Evolutionary conservation across 257 asterid genomes (phyloP), one percentile per base, ranked within the genome.

Genomic region (Henckelia pumila): DNA sequence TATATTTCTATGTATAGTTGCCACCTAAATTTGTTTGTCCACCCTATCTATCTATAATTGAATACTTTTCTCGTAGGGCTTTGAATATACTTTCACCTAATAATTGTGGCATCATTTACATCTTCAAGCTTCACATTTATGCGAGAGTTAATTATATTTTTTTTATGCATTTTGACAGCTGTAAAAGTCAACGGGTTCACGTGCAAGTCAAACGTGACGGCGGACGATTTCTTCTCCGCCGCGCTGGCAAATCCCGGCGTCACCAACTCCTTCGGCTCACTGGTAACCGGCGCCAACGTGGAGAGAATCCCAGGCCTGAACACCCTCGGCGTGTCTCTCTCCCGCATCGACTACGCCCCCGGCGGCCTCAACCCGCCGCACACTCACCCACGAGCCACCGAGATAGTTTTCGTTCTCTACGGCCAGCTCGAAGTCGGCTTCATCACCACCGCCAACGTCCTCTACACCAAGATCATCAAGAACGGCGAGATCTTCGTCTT

Each of bases 361-460:
- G 82, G 16, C n/a, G 89, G 89, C 61, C 71, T 85, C 44, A 87
- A 83, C 72, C 91, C 91, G 8, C 95, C 89, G 2, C 91, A 84
- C 83, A 77, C 80, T 3, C 95, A 87, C 78, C 95, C 95, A 63
- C 91, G 89, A 32, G 92, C 92, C 79, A 83, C 86, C 69, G 95
- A 85, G 78, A 22, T 80, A 16, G 72, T 83, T 2, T 87, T 77
- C 68, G 86, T 87, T 0, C 75, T 87, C 3, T 59, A 79, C 1
- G 95, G 95, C 0, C 70, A 73, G n/a, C 82, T 87, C 26, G 80
- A 84, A 13, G 91, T 84, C 13, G 89, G 89, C 0, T 84, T 87
- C 84, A 81, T 87, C 75, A 87, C 89, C 73, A 85, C 95, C 52
- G 88, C 91, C 16, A 85, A 90, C 70, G 81, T 69, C 10, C 83